phyloP scores from a whole-genome alignment of 352 stramenopile genomes.

The Pythium plurisporium region DNA sequence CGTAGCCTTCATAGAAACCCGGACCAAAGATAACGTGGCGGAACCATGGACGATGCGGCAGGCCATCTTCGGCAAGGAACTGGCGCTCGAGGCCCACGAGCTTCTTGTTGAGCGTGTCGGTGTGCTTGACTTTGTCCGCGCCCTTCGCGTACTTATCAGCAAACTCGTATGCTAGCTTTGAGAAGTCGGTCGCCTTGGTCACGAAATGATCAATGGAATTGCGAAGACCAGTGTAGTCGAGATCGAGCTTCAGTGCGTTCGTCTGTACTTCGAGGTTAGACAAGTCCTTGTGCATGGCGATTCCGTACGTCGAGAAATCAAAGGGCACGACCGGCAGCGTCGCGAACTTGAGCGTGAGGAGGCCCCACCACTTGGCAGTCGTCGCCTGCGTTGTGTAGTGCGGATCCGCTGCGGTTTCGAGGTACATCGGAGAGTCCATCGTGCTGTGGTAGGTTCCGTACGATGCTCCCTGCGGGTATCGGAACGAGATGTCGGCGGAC shows the following conservation, averaged over 20 bases:
- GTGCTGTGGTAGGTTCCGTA: conserved; percentile 82
- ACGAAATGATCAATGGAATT: conserved; percentile 7
- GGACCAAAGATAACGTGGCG: conserved; percentile 7
- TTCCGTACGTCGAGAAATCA: conserved; percentile 22
- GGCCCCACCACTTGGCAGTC: conserved; percentile 32
- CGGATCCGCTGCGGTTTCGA: conserved; percentile 46
- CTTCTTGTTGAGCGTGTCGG: conserved; percentile 3
- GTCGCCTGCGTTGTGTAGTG: conserved; percentile 31
- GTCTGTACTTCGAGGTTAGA: conserved; percentile 4
- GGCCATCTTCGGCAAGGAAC: conserved; percentile 3
- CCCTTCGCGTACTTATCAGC: background rate
- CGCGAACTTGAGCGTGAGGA: conserved; percentile 35
- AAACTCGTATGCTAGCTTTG: background rate
- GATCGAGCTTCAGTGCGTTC: background rate
- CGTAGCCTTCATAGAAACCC: conserved; percentile 7
- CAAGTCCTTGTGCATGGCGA: conserved; percentile 29
- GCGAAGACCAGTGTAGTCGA: conserved; percentile 3
- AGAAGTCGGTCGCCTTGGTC: background rate
- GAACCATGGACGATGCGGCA: conserved; percentile 5
- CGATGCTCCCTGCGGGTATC: conserved; percentile 11
- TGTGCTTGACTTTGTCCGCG: background rate
- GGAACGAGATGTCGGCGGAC: conserved; percentile 69
- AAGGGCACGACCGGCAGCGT: conserved; percentile 17
- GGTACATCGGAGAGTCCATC: conserved; percentile 66
- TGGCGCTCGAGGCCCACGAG: conserved; percentile 7